Evolutionary conservation across 352 stramenopile genomes (phyloP), one percentile per base, ranked within the genome.

Genomic region (Phytopythium litorale): DNA sequence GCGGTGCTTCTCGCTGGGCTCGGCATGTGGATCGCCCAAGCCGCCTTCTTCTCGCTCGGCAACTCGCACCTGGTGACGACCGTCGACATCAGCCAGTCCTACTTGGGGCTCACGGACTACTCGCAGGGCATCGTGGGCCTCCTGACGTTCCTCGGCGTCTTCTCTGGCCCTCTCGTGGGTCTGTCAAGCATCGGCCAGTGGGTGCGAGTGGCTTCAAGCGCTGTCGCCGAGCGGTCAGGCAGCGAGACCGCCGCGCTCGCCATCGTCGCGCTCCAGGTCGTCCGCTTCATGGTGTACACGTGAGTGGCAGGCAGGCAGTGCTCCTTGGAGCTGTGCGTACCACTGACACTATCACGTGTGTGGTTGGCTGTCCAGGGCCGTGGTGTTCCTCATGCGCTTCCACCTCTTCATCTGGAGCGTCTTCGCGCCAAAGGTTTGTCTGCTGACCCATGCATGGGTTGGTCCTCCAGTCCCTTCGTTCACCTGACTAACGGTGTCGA

Each of bases 321-420:
- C 38, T 12, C 18, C 18, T 21, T 23, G 18, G 13, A 25, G 16
- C 16, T 45, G 38, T 45, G 16, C 13, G 19, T 66, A 25, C 7
- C 35, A 23, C 12, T 56, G 45, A 13, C 49, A 52, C 12, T 37
- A 69, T 37, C 37, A n/a, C n/a, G 6, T 30, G 45, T 55, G n/a
- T 55, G 15, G 32, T 68, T 23, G 65, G 1, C 62, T 37, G 25
- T 16, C 15, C 58, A 97, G 85, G 13, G 62, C 87, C 13, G 75
- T 97, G 43, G 83, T 97, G 25, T 96, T 87, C 55, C 75, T 89
- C 15, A 95, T 97, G 87, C 84, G 88, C 42, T 94, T 94, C 63
- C 88, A 97, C 65, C 71, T 97, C 49, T 97, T 97, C 59, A 92
- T 97, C 55, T 97, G 88, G 88, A 96, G 87, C 42, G 88, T 97